Conservation (phyloP, 805 yeast species). For the Kazachstania bromeliacearum region DNA sequence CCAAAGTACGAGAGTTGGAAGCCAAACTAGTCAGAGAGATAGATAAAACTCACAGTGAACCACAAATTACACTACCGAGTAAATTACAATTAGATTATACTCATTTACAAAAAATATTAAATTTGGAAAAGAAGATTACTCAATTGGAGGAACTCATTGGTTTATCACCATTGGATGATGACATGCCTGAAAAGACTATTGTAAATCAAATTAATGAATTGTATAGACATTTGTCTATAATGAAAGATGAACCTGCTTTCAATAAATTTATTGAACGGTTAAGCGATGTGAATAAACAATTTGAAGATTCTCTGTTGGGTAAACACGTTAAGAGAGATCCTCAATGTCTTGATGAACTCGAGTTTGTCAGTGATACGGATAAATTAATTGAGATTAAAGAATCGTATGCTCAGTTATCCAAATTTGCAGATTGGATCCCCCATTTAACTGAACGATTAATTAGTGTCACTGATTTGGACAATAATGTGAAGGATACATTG, state of each 20-base stretch:
- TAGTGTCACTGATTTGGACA: background rate
- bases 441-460: background rate
- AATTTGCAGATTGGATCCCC: background rate
- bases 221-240: constrained; percentile 21
- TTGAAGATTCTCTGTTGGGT: constrained; percentile 19
- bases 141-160: constrained; percentile 9
- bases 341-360: constrained; percentile 7
- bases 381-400: background rate
- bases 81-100: constrained; percentile 6
- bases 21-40: background rate
- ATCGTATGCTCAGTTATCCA: background rate
- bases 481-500: background rate
- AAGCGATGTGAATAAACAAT: constrained; percentile 17
- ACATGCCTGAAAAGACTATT: constrained; percentile 6
- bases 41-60: background rate
- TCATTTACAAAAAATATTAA: constrained; percentile 7
- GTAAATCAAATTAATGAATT: constrained; percentile 25
- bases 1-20: background rate
- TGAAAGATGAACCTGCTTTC: constrained; percentile 9
- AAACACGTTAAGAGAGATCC: constrained; percentile 9
- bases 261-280: background rate
- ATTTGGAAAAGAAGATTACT: constrained; percentile 13
- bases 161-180: constrained; percentile 1
- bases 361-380: background rate
- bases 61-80: background rate